Conservation (phyloP, 768 basidiomycete genomes). For the Leccinum longicurvipes region DNA sequence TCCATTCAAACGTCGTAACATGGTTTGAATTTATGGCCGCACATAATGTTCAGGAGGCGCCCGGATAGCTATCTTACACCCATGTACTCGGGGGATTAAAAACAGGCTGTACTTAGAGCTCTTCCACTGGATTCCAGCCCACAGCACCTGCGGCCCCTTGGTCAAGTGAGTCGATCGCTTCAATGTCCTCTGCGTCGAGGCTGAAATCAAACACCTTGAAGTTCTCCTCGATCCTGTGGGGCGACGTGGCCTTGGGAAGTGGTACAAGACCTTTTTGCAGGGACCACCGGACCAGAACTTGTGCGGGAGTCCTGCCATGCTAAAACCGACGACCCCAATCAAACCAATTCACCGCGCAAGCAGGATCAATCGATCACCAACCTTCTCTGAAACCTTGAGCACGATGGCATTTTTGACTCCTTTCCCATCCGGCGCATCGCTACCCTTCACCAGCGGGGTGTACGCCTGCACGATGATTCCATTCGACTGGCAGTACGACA, state of each 20-base stretch:
- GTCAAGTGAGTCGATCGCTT: conserved; percentile 62
- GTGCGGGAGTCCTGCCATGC: conserved; percentile 34
- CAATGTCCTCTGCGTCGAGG: conserved; percentile 61
- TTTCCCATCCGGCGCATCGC: conserved; percentile 10
- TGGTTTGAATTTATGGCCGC: background rate
- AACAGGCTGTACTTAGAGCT: conserved; percentile 1
- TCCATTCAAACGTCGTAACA: no score
- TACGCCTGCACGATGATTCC: conserved; percentile 68
- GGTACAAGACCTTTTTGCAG: conserved; percentile 56
- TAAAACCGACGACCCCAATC: conserved; percentile 9
- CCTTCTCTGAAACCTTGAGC: conserved; percentile 53
- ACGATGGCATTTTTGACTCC: conserved; percentile 51
- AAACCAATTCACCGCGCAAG: background rate
- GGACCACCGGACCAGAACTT: conserved; percentile 52
- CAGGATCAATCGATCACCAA: conserved; percentile 17
- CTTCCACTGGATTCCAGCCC: conserved; percentile 79
- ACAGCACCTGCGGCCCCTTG: conserved; percentile 65
- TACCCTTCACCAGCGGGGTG: conserved; percentile 63
- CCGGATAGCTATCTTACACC: background rate
- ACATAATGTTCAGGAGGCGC: no score
- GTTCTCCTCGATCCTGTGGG: conserved; percentile 68
- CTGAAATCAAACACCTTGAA: conserved; percentile 71
- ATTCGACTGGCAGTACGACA: conserved; percentile 61
- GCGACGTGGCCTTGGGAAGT: conserved; percentile 73
- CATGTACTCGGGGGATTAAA: background rate